phyloP scores from a whole-genome alignment of 1,284 basidiomycete genomes.

The Neotropicomus parvogracilis region DNA sequence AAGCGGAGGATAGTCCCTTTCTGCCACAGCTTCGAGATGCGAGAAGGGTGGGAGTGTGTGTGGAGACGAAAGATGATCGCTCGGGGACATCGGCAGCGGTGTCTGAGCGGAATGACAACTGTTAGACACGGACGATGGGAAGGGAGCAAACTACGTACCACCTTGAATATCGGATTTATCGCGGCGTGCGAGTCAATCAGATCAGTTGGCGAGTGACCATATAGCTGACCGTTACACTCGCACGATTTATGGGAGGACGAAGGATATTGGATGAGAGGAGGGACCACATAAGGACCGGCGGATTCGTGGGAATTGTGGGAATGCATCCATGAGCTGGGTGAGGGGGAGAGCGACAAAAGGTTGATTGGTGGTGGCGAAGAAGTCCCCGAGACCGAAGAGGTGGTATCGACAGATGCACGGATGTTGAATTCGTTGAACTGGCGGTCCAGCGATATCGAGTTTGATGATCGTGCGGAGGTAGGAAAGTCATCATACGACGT shows the following conservation, averaged over 20 bases:
- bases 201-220: constrained; percentile 47
- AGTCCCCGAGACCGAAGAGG: constrained; percentile 55
- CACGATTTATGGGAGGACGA: constrained; percentile 36
- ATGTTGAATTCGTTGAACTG: constrained; percentile 74
- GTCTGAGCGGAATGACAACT: constrained; percentile 39
- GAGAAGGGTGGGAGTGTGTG: constrained; percentile 71
- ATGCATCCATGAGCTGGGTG: constrained; percentile 50
- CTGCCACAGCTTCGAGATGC: constrained; percentile 76
- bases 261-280: constrained; percentile 39
- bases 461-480: constrained; percentile 72
- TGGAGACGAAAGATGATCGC: constrained; percentile 40
- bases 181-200: constrained; percentile 57
- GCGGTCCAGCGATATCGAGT: constrained; percentile 77
- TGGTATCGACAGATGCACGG: constrained; percentile 67
- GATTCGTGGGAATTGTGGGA: constrained; percentile 44
- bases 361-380: constrained; percentile 74
- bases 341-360: constrained; percentile 62
- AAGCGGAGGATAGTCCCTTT: constrained; percentile 61
- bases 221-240: constrained; percentile 40
- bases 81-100: constrained; percentile 47
- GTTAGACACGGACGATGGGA: constrained; percentile 28
- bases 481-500: constrained; percentile 70
- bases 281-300: constrained; percentile 34
- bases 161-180: constrained; percentile 90
- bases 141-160: constrained; percentile 63